These are phyloP conservation scores for Penium margaritaceum DNA, from an alignment of 139 green algal species.

Conservation along the genomic window DNA sequence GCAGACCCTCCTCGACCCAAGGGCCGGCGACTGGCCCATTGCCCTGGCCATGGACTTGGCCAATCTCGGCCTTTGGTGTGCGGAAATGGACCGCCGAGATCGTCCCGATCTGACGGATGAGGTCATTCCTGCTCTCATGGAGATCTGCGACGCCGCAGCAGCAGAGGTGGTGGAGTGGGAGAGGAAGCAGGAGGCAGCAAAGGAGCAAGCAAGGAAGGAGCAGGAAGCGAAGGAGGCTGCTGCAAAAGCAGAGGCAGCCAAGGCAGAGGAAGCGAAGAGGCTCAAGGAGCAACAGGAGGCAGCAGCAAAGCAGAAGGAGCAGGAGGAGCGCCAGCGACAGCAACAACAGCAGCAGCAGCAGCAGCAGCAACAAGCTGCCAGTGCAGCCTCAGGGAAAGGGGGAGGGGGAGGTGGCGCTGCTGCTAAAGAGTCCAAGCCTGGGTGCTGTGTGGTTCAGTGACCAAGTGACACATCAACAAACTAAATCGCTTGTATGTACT, in stretches of 20 bases:
- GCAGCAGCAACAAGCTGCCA: too few relatives aligned
- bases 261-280: constrained; percentile 1
- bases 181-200: neutral
- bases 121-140: constrained; percentile 26
- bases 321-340: too few relatives aligned
- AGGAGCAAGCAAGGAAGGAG: neutral
- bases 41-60: constrained; percentile 24
- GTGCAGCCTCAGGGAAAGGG: too few relatives aligned
- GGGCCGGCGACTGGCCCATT: constrained; percentile 26
- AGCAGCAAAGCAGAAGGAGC: neutral
- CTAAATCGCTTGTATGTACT: too few relatives aligned
- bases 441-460: too few relatives aligned
- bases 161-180: constrained; percentile 18
- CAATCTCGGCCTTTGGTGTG: constrained; percentile 21
- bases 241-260: neutral
- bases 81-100: constrained; percentile 31
- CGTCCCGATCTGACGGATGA: constrained; percentile 24
- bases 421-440: too few relatives aligned
- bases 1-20: constrained; percentile 27
- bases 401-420: too few relatives aligned
- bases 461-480: too few relatives aligned
- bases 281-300: constrained; percentile 8
- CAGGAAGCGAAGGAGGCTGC: constrained; percentile 14
- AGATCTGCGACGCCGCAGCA: constrained; percentile 29
- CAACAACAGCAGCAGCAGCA: too few relatives aligned